Base-by-base conservation (phyloP, 768 basidiomycete genomes). In the Stropharia rugosoannulata region DNA sequence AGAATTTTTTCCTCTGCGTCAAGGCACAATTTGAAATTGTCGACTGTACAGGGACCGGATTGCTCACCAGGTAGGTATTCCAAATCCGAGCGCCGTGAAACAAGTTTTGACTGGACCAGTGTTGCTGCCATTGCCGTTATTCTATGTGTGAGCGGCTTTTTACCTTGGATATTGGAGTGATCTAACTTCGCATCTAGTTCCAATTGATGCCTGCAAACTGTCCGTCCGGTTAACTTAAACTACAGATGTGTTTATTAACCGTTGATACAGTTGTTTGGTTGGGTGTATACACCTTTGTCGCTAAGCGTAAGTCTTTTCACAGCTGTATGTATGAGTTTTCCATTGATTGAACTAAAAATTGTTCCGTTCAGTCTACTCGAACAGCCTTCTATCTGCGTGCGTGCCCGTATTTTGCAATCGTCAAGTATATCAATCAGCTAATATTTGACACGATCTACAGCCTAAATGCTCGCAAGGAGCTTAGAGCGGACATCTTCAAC, bases 211-310 rank as follows among this genome's bases (percentile, higher is more conserved):
- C 64, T 1, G 36, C 56, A 3, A 70, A 62, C 27, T 59, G 68
- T 67, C 47, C 13, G 66, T 42, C 49, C 9, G 10, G 22, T 13
- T 15, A 43, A 4, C 44, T 36, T 12, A 29, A 11, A 19, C 19
- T 55, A 4, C n/a, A 42, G 15, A 13, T 22, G 18, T 9, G 13
- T 11, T 2, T 44, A 3, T 41, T 52, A 19, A 44, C 42, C 10
- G 44, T n/a, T 37, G 10, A 19, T 35, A 13, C 52, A 72, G 70
- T 68, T 48, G 52, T 70, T 27, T 73, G 70, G 72, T 60, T 69
- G 3, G 70, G 62, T 15, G 50, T 67, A 3, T 70, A 73, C 50
- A 66, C 67, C 1, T 66, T 68, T 49, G 59, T 72, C 4, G 69
- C 70, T 2, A 70, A 71, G 62, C 44, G 69, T 70, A 48, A 52